Evolutionary conservation across 495 filamentous ascomycete species (phyloP).

Genomic region (Trichodelitschia bisporula): DNA sequence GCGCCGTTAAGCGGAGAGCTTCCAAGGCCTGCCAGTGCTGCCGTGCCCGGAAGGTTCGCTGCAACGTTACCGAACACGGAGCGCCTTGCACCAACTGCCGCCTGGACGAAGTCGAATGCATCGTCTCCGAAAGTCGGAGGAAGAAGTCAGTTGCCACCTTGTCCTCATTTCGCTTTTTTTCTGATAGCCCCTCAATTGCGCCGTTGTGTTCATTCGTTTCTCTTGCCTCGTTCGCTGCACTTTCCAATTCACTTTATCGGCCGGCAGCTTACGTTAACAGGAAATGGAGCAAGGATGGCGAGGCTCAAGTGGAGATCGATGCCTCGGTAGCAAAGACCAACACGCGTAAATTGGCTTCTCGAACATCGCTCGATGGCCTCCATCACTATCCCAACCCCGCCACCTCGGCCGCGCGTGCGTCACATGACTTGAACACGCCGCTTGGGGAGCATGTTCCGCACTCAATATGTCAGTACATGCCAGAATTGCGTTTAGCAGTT

Average conservation of each 20-base stretch:
- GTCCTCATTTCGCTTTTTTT: background rate
- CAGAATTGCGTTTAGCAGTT: constrained; percentile 5
- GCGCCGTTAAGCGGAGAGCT: constrained; percentile 50
- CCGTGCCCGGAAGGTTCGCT: constrained; percentile 72
- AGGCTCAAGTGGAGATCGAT: constrained; percentile 4
- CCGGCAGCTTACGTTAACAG: constrained; percentile 7
- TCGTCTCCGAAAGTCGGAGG: constrained; percentile 74
- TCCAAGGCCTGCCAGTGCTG: constrained; percentile 76
- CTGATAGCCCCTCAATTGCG: too few relatives aligned
- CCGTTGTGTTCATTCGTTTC: background rate
- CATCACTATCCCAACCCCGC: constrained; percentile 7
- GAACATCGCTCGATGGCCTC: constrained; percentile 10
- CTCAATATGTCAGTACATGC: constrained; percentile 27
- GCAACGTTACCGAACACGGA: constrained; percentile 73
- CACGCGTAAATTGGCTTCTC: constrained; percentile 10
- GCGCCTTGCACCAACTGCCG: constrained; percentile 78
- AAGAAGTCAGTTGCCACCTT: constrained; percentile 45
- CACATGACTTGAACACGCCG: constrained; percentile 10
- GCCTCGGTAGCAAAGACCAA: constrained; percentile 2
- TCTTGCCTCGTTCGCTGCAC: constrained; percentile 1
- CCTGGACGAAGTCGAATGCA: constrained; percentile 67
- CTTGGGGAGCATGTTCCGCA: constrained; percentile 30
- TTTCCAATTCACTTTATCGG: background rate
- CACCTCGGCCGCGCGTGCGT: constrained; percentile 7
- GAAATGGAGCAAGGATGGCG: constrained; percentile 15